Percentiles rank a stretch among this genome's conserved stretches.
Conservation (phyloP, 2,329 filamentous ascomycete species). For the Microsporum ferrugineum region DNA sequence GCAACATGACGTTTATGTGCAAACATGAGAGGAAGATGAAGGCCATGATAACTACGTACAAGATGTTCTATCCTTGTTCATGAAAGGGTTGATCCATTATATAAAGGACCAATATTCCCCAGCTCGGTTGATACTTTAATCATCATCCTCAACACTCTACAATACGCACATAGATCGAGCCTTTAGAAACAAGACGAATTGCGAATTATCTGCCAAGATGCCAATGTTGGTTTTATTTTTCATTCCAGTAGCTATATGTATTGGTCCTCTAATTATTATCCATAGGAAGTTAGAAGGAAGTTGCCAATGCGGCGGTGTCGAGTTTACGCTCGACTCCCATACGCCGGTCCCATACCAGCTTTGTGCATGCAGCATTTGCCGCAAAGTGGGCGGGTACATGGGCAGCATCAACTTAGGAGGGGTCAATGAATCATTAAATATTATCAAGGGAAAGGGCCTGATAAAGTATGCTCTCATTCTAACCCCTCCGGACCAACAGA, state of each 20-base stretch:
- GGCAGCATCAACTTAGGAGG: conserved; percentile 39
- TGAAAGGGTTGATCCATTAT: not conserved
- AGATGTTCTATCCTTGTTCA: not conserved
- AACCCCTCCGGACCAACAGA: not conserved
- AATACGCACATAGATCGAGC: not conserved
- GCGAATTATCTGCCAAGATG: conserved; percentile 11
- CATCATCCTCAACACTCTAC: not conserved
- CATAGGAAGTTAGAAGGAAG: conserved; percentile 39
- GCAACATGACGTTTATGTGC: conserved; percentile 15
- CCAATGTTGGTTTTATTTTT: conserved; percentile 18
- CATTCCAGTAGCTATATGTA: not conserved
- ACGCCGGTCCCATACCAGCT: conserved; percentile 41
- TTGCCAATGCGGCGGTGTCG: conserved; percentile 39
- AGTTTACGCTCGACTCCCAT: conserved; percentile 36
- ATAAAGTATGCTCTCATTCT: conserved; percentile 30
- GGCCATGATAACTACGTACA: not conserved
- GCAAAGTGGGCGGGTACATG: conserved; percentile 36
- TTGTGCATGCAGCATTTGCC: conserved; percentile 41
- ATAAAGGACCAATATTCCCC: not conserved
- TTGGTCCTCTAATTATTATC: not conserved
- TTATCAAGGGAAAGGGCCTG: conserved; percentile 32
- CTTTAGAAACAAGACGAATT: not conserved
- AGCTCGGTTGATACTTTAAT: not conserved
- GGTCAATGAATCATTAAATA: conserved; percentile 32
- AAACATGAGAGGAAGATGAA: not conserved